Percentiles rank a stretch among this genome's conserved stretches.
phyloP scores from a whole-genome alignment of 225 moss, liverwort and hornwort genomes.

The Sphagnum contortum region DNA sequence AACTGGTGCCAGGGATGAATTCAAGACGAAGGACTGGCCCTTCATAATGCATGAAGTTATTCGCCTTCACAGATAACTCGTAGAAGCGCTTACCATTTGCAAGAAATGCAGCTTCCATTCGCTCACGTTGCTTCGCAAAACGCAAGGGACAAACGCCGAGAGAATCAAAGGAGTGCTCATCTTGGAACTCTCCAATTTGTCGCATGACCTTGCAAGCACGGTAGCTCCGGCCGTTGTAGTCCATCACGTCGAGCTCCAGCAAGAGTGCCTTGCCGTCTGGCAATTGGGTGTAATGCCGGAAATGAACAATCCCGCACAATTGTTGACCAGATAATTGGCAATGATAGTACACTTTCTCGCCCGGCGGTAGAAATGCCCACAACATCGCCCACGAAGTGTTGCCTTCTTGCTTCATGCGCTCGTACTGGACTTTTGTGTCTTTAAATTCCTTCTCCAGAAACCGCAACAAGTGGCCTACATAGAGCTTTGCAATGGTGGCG shows the following conservation, averaged over 20 bases:
- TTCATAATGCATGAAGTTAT: constrained; percentile 4
- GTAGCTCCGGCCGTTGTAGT: constrained; percentile 6
- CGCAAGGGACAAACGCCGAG: background rate
- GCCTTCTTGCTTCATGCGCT: constrained; percentile 11
- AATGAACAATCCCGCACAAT: constrained; percentile 4
- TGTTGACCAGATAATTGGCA: constrained; percentile 13
- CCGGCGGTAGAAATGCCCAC: constrained; percentile 13
- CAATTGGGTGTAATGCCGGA: background rate
- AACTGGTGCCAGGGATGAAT: background rate
- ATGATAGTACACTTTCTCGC: constrained; percentile 18
- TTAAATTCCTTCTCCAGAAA: constrained; percentile 17
- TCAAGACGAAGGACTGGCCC: background rate
- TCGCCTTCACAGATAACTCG: background rate
- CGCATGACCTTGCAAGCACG: constrained; percentile 1
- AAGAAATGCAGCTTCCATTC: background rate
- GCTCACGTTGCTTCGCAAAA: background rate
- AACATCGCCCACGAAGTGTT: constrained; percentile 16
- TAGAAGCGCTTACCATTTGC: constrained; percentile 3
- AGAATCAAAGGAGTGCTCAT: background rate
- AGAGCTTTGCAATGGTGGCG: constrained; percentile 2
- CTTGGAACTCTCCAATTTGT: too few relatives aligned
- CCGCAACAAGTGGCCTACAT: constrained; percentile 15
- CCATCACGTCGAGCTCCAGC: constrained; percentile 6
- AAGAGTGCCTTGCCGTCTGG: constrained; percentile 1
- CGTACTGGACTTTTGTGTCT: constrained; percentile 3